Evolutionary conservation across 1,139 yeast species (phyloP).

Genomic region (Entelexis paramagnoliae): DNA sequence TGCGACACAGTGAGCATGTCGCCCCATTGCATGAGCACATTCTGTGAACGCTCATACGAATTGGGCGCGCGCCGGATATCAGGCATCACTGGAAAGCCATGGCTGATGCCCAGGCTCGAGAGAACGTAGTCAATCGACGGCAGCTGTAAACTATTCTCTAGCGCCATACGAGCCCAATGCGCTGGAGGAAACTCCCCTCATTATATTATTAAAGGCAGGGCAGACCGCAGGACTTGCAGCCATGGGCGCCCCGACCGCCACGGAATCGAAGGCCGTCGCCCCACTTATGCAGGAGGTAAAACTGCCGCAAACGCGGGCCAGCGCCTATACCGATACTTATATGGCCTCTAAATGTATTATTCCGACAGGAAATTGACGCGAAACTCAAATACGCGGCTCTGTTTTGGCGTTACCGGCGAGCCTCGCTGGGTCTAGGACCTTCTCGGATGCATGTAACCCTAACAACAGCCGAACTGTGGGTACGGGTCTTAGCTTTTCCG

Average conservation of each 20-base stretch:
- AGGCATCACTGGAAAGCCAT: neutral
- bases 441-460: no score
- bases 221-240: no score
- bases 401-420: no score
- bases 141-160: neutral
- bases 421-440: no score
- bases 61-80: neutral
- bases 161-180: neutral
- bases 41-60: neutral
- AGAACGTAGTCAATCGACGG: slow-evolving; percentile 1
- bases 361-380: no score
- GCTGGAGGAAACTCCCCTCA: neutral
- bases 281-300: neutral
- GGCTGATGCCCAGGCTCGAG: neutral
- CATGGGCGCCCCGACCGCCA: neutral
- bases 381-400: no score
- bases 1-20: neutral
- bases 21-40: neutral
- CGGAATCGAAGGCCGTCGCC: neutral
- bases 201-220: neutral
- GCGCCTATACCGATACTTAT: no score
- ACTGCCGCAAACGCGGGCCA: no score
- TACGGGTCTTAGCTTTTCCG: neutral
- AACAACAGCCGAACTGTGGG: no score
- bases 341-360: no score